Percentiles rank a stretch among this genome's conserved stretches.
These are phyloP conservation scores for Acacia pycnantha DNA, from an alignment of 331 rosid genomes.

Conservation along the genomic window DNA sequence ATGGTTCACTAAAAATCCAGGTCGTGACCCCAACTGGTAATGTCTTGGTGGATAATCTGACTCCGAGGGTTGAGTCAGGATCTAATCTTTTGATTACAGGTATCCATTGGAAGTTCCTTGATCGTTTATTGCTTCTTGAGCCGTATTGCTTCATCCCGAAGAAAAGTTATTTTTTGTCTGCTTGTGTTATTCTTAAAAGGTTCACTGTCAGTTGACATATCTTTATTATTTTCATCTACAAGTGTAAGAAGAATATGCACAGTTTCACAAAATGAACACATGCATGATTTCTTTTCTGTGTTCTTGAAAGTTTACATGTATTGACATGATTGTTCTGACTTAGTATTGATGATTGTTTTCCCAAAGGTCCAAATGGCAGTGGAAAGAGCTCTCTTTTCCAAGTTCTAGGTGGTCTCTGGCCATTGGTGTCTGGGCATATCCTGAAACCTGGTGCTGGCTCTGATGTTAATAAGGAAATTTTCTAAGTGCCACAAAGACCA, in stretches of 20 bases:
- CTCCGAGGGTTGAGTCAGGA: slow-evolving; percentile 82
- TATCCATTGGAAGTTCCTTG: slow-evolving; percentile 36
- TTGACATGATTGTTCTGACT: slow-evolving; percentile 25
- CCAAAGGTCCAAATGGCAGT: slow-evolving; percentile 99
- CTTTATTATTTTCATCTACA: not conserved
- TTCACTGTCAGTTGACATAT: not conserved
- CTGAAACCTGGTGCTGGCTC: slow-evolving; percentile 98
- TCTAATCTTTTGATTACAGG: slow-evolving; percentile 98
- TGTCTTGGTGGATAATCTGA: slow-evolving; percentile 90
- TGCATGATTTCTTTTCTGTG: not conserved
- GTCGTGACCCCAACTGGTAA: slow-evolving; percentile 95
- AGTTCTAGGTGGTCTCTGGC: slow-evolving; percentile 99
- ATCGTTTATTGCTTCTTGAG: not conserved
- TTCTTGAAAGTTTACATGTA: not conserved
- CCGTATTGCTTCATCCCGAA: not conserved
- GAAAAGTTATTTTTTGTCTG: not conserved
- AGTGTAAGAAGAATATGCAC: not conserved
- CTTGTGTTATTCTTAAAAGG: not conserved
- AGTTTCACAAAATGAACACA: not conserved
- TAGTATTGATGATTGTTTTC: slow-evolving; percentile 26
- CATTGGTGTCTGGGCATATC: slow-evolving; percentile 86
- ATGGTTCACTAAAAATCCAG: slow-evolving; percentile 46
- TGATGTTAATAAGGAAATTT: slow-evolving; percentile 96
- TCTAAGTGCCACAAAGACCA: slow-evolving; percentile 98
- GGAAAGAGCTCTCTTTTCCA: slow-evolving; percentile 99